Base-by-base conservation (phyloP, 352 stramenopile species). In the Globisporangium barbulae region DNA sequence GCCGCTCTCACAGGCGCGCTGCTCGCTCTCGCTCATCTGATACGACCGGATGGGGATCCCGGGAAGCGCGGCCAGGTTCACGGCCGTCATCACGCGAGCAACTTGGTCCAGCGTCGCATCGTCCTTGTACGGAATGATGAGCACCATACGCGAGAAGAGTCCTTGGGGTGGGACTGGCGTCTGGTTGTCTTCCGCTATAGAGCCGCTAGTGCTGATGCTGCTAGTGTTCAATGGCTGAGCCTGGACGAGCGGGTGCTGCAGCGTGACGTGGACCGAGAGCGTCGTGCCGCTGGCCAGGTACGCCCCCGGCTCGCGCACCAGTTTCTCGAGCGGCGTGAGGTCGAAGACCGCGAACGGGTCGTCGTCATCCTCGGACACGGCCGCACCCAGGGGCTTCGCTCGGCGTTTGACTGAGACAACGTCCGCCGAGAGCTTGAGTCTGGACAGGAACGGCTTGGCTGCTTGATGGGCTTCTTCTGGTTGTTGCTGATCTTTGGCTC, bases 41-140 rank as follows among this genome's bases (percentile, higher is more conserved):
- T 97, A 94, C 45, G 85, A 96, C 6, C 83, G 78, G 39, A 97
- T 74, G 12, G 83, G 76, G 49, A 82, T 72, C 5, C 74, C 72
- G 5, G 73, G 71, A 0, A 97, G 63, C 1, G 79, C 72, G 0
- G 58, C 58, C 3, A 68, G 54, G 59, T 97, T 98, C 28, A 96
- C 73, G 1, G 33, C 48, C 7, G 85, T 75, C 39, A 97, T 78
- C 19, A 79, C 83, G 13, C 70, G 67, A 31, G 74, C 70, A 3
- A 97, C 52, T 47, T 82, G 64, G 21, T 67, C 53, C 9, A 97
- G 71, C 15, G 74, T 77, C 13, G 35, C 42, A 1, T 68, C 71
- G 65, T 96, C 84, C 53, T 79, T 77, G 75, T 97, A 98, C 2
- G 87, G 84, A 35, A 97, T 85, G 8, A 97, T 78, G 55, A 97